Evolutionary conservation across 805 yeast genomes (phyloP), one percentile per base, ranked within the genome.

Genomic region (Spathaspora passalidarum): DNA sequence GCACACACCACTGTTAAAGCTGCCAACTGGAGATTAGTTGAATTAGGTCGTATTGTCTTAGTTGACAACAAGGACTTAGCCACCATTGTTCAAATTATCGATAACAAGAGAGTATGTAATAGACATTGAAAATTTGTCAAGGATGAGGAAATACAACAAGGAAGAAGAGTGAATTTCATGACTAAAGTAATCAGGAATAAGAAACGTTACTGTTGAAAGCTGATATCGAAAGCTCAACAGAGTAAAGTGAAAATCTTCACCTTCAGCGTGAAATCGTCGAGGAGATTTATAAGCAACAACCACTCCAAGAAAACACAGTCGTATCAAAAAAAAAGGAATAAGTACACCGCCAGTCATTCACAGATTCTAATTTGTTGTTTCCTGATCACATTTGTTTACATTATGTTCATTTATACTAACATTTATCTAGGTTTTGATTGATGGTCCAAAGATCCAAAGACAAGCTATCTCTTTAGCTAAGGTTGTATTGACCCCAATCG

Each of bases 11-110:
- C 86, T 73, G 94, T 94, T 76, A 86, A 88, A 81, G 88, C 96
- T 74, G 81, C 96, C 75, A 88, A 88, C 92, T 94, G 98, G 98
- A 89, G 97, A 88, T 84, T 82, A 72, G 99, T 94, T 75, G 97
- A 92, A 84, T 88, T 91, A 72, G 99, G 99, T 76, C 96, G 99
- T 82, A 88, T 94, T 73, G 96, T 91, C 75, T 86, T 92, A 71
- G 73, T 92, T 72, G 60, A 69, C 72, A 81, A 82, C 85, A 81
- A 85, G 76, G 88, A 89, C 78, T 84, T 94, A 72, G 99, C 98
- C 68, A 80, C 96, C 72, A 85, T 94, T 68, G 98, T 91, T 69
- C 99, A 94, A 83, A 88, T 94, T 80, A 88, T 94, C 72, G 98
- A 94, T 84, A 97, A 94, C 84, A 91, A 89, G 84, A 88, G 97